These are phyloP conservation scores for Balansia obtecta DNA, from an alignment of 2,329 filamentous ascomycete genomes.

Conservation along the genomic window DNA sequence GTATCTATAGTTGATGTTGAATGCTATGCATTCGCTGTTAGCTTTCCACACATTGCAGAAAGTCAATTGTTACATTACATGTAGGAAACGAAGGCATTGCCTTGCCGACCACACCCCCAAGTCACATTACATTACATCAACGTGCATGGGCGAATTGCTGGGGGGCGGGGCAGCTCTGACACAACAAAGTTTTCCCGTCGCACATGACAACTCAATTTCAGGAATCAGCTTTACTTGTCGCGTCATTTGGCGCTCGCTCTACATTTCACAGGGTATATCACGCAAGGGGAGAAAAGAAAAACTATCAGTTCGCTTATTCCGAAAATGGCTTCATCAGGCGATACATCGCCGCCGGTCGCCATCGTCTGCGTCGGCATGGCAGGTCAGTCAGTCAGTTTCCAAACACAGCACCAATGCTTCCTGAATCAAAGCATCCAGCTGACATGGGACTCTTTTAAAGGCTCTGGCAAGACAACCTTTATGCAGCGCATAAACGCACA, in stretches of 20 bases:
- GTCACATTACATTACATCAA: too few relatives aligned
- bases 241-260: not conserved
- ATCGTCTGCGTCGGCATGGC: slow-evolving; percentile 98
- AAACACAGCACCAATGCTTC: not conserved
- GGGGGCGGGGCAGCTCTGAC: slow-evolving; percentile 8
- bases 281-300: too few relatives aligned
- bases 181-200: not conserved
- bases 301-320: not conserved
- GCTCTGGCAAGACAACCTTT: slow-evolving; percentile 99
- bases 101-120: not conserved
- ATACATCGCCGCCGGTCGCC: slow-evolving; percentile 23
- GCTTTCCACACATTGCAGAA: too few relatives aligned
- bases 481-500: slow-evolving; percentile 97
- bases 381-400: slow-evolving; percentile 43
- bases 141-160: too few relatives aligned
- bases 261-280: too few relatives aligned
- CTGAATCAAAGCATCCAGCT: too few relatives aligned
- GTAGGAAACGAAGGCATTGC: not conserved
- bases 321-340: slow-evolving; percentile 22
- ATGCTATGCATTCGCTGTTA: too few relatives aligned
- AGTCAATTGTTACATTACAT: too few relatives aligned
- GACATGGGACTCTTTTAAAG: too few relatives aligned
- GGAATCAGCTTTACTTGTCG: not conserved
- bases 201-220: not conserved
- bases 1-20: too few relatives aligned